Percentiles rank a stretch among this genome's conserved stretches.
phyloP scores from a whole-genome alignment of 1,139 yeast genomes.

The Pichia norvegensis region DNA sequence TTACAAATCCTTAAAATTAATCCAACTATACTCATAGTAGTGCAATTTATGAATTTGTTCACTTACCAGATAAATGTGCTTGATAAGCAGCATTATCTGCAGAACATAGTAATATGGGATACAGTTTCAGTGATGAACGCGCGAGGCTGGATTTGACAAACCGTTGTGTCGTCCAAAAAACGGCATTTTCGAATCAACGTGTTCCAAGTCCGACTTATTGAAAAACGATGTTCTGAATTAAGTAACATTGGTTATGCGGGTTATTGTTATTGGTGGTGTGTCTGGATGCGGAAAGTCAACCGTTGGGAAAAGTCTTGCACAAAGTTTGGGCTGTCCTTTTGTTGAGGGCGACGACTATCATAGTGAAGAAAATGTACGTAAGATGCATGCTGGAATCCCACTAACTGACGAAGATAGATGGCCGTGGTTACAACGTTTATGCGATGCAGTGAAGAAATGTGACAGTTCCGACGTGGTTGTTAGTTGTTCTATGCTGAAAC shows the following conservation, averaged over 20 bases:
- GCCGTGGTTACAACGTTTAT: conserved; percentile 68
- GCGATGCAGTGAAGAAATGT: conserved; percentile 33
- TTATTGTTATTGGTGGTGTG: not conserved
- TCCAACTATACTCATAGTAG: too few relatives aligned
- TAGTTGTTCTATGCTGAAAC: conserved; percentile 81
- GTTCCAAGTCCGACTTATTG: too few relatives aligned
- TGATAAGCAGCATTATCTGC: too few relatives aligned
- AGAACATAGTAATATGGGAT: too few relatives aligned
- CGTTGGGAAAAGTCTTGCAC: not conserved
- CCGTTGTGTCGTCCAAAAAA: too few relatives aligned
- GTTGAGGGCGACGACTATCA: conserved; percentile 85
- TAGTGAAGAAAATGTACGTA: conserved; percentile 57
- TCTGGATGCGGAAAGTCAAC: not conserved
- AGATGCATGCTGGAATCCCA: conserved; percentile 78
- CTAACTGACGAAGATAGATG: conserved; percentile 83
- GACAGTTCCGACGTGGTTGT: conserved; percentile 38
- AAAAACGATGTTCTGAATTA: too few relatives aligned
- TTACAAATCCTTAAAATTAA: too few relatives aligned
- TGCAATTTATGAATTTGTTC: too few relatives aligned
- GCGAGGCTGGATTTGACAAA: too few relatives aligned
- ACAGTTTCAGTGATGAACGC: too few relatives aligned
- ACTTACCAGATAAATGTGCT: too few relatives aligned
- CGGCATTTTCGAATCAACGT: too few relatives aligned
- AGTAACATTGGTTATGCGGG: not conserved
- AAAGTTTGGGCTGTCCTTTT: not conserved